Conservation (phyloP, 257 asterid species). For the Capsicum baccatum region DNA sequence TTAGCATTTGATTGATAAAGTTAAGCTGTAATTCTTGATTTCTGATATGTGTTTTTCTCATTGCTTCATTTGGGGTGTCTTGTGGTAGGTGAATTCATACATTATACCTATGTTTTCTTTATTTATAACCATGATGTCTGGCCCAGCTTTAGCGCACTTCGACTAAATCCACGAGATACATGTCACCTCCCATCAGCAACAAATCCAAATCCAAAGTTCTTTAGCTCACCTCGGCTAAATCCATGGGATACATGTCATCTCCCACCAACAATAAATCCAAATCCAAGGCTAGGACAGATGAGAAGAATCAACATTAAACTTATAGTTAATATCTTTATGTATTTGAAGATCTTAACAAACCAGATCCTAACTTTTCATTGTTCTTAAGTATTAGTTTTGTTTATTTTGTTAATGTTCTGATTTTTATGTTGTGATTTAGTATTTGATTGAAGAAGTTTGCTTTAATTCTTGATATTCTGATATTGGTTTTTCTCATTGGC, state of each 20-base stretch:
- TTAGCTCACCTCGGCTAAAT: too few species aligned
- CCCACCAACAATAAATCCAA: too few species aligned
- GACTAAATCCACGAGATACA: too few species aligned
- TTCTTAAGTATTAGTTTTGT: background rate
- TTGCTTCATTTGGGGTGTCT: conserved; percentile 1
- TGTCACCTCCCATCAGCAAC: too few species aligned
- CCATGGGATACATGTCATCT: too few species aligned
- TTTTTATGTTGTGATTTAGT: background rate
- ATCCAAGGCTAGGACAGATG: too few species aligned
- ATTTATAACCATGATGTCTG: background rate
- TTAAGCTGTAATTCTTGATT: conserved; percentile 12
- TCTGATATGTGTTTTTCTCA: background rate
- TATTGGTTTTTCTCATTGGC: background rate
- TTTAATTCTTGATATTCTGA: conserved; percentile 23
- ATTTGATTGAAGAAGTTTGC: background rate
- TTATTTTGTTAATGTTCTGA: background rate
- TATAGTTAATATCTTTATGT: too few species aligned
- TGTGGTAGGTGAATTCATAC: background rate
- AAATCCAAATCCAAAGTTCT: too few species aligned
- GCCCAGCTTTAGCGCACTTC: too few species aligned
- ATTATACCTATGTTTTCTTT: background rate
- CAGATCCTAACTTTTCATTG: background rate
- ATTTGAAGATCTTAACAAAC: background rate
- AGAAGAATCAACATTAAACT: too few species aligned
- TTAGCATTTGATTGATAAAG: background rate